Evolutionary conservation across 106 monocot species (phyloP), one percentile per base, ranked within the genome.

Genomic region (Acorus gramineus): DNA sequence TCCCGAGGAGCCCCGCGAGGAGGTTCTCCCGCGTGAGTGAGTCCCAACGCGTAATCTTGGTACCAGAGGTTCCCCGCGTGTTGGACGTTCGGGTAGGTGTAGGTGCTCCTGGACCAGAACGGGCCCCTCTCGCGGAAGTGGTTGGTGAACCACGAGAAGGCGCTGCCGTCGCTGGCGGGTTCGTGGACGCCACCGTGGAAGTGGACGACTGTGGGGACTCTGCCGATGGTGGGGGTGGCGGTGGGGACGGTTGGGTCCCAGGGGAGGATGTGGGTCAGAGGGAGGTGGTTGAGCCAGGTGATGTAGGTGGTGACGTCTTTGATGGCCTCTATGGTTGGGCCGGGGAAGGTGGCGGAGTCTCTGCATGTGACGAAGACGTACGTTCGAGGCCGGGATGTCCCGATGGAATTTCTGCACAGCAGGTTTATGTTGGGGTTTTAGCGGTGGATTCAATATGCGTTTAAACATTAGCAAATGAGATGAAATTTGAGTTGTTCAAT

Each of bases 231-330:
- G 7, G 57, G 13, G 57, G 12, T 57, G 12, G 57, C 57, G 5
- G 57, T 13, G 11, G 57, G 11, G 57, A 57, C 13, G 57, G 11
- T 57, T 8, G 11, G 57, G 57, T 57, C 57, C 11, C 11, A 8
- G 5, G 57, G 57, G 5, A 57, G 57, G 57, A 57, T 57, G 12
- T 57, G 57, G 5, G 7, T 8, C 0, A 11, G 11, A 28, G 57
- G 57, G 11, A 57, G 57, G 57, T 57, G 57, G 57, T 57, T 57
- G n/a, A 11, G n/a, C 57, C 57, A 57, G n/a, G 11, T 8, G 11
- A 57, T 2, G 57, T 57, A 57, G 57, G 57, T 57, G 11, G 12
- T 5, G 11, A 57, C 57, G 11, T 13, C 12, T 12, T 13, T 8
- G 11, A 13, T 13, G 57, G 57, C 57, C 11, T 57, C 57, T 5